Evolutionary conservation across 2,329 filamentous ascomycete species (phyloP), one percentile per base, ranked within the genome.

Genomic region (Phoma sp.): DNA sequence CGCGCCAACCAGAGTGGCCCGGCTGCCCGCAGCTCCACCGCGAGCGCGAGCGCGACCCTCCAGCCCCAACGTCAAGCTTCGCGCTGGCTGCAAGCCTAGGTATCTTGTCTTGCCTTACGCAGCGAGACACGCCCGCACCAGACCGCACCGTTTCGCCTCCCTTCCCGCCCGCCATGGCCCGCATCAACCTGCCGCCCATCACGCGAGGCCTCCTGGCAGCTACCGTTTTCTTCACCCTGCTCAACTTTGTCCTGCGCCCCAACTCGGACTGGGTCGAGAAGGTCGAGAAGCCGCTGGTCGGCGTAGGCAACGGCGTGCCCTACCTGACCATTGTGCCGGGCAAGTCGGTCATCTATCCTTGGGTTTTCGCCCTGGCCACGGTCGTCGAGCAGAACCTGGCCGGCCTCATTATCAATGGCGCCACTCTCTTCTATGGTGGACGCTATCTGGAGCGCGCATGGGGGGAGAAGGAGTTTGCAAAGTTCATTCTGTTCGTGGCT

Each of bases 361-460:
- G 95, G 95, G 96, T 92, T 1, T 89, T 96, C 61, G 67, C 96
- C 51, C 90, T 90, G 2, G 89, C 92, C 2, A 90, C 92, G 0
- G 83, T 97, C 52, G 91, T 97, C 43, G 95, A 99, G 79, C 89
- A 91, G 76, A 98, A 98, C 74, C 81, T 98, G 66, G 89, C 96
- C 69, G 96, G 91, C 9, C 82, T 97, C 38, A 78, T 85, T 24
- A 86, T 96, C 52, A 91, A 91, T 42, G 87, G 83, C 25, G 79
- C 88, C 38, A 93, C 93, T 1, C 78, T 98, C 48, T 96, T 93
- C 75, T 91, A 96, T 78, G 93, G 93, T 50, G 95, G 95, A 8
- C 87, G 92, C 66, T 99, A 99, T 75, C 85, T 99, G 22, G 95
- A 99, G 82, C 84, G 95, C 69, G 93, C 95, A 30, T 99, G 93